These are phyloP conservation scores for Claviceps sp. DNA, from an alignment of 2,329 filamentous ascomycete species.

Conservation along the genomic window DNA sequence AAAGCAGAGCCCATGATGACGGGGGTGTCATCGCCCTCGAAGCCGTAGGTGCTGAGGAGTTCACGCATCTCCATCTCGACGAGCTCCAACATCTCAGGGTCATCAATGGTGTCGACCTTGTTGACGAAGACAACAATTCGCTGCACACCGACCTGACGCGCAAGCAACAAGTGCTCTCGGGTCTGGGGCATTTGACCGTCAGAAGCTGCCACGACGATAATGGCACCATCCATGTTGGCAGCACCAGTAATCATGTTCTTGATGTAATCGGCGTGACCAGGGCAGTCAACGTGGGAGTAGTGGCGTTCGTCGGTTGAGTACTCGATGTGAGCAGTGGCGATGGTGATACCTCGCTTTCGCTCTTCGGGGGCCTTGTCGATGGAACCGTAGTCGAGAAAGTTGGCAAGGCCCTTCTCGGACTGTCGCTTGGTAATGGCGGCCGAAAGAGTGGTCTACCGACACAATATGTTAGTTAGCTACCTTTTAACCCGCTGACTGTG, in stretches of 20 bases:
- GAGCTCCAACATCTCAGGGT: slow-evolving; percentile 98
- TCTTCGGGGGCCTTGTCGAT: slow-evolving; percentile 99
- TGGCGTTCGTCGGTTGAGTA: slow-evolving; percentile 89
- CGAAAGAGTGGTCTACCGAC: slow-evolving; percentile 79
- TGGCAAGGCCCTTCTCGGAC: slow-evolving; percentile 84
- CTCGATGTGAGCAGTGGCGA: slow-evolving; percentile 96
- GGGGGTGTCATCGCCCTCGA: slow-evolving; percentile 95
- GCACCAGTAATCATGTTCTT: slow-evolving; percentile 99
- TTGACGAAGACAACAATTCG: slow-evolving; percentile 99
- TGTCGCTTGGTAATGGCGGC: slow-evolving; percentile 98
- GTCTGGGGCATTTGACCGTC: slow-evolving; percentile 99
- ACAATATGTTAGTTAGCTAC: neutral
- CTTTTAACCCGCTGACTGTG: neutral
- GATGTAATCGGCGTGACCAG: slow-evolving; percentile 99
- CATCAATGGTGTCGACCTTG: slow-evolving; percentile 95
- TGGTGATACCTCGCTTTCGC: slow-evolving; percentile 99
- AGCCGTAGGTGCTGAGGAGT: slow-evolving; percentile 81
- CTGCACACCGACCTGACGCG: slow-evolving; percentile 96
- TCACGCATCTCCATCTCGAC: slow-evolving; percentile 99
- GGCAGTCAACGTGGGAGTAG: slow-evolving; percentile 99
- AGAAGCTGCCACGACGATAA: slow-evolving; percentile 95
- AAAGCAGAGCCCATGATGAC: slow-evolving; percentile 96
- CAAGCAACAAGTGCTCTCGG: slow-evolving; percentile 92
- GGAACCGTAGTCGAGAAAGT: slow-evolving; percentile 90
- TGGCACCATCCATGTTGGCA: slow-evolving; percentile 97